Base-by-base conservation (phyloP, 768 basidiomycete genomes). In the Psilocybe azurescens region DNA sequence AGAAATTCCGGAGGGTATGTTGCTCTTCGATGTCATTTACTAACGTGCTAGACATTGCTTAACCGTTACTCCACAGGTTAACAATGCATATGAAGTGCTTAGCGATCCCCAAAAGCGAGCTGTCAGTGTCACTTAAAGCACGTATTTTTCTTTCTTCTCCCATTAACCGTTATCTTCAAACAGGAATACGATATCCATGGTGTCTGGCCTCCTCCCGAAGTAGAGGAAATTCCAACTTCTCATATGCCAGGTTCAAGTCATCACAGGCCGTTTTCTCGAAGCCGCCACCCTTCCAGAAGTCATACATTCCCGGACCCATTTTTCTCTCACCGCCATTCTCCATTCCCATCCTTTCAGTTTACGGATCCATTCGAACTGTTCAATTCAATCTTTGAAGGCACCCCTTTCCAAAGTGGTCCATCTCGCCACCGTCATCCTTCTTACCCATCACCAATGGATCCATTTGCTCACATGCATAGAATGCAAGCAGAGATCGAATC, bases 301-400 rank as follows among this genome's bases (percentile, higher is more conserved):
- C 68, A 74, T 51, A 74, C 76, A 47, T 83, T 81, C 73, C 64
- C 73, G 29, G 75, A 80, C 41, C 79, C 82, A 3, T 81, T 83
- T 69, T 82, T 79, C 69, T 67, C 69, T 44, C 69, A 67, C 53
- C 71, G 62, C 56, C 69, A 68, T 49, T 68, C 70, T 33, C 71
- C 65, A 11, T 79, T 78, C 63, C 67, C 72, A 3, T 56, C 69
- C 11, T 85, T 83, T 65, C 73, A 70, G 46, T 91, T 93, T 75
- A 88, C 86, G 1, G 90, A 93, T 70, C 91, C 91, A 1, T 93
- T 92, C 70, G 76, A 82, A 20, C 75, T 94, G 38, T 94, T 94
- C 74, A 81, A 91, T 63, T 80, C 84, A 3, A 85, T 92, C 59
- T 93, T 94, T 61, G 83, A 85, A 18, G 79, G 79, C 24, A 68